Base-by-base conservation (phyloP, 257 asterid species). In the Ocimum tenuiflorum region DNA sequence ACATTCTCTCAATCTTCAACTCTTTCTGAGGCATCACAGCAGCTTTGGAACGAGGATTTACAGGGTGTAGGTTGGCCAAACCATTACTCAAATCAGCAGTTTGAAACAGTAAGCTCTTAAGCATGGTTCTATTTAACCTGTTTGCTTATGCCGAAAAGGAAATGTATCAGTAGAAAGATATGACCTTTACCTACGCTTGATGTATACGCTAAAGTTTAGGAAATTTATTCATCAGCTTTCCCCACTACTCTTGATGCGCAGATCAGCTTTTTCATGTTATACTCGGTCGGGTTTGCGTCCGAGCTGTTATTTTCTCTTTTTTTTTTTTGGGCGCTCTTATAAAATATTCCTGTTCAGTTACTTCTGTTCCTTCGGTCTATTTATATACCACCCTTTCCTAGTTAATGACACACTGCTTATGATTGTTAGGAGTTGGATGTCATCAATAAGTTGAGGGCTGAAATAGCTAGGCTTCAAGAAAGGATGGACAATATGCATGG, bases 381-480 rank as follows among this genome's bases (percentile, higher is more conserved):
- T 49, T 6, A 39, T 53, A 19, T 20, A 53, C 10, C 52, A 11
- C 45, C 58, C 14, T 14, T 43, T 24, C 13, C 17, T 50, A 67
- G 4, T 46, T 56, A 54, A 52, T 33, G 18, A 43, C 41, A 0
- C 27, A 49, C 15, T 59, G 45, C 15, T 31, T 52, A 27, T 38
- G 24, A 51, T 48, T 20, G 35, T 57, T 78, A 91, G 95, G 91
- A 87, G 60, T 87, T 84, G 84, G 94, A 84, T 45, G 74, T 85
- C 48, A 75, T 91, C 74, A 82, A 78, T 31, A 96, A 85, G 68
- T 76, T 89, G 78, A 85, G 91, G 70, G 69, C 77, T 24, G 96
- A 92, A 75, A 80, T 89, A 85, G 88, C 82, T 29, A 75, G 85
- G 82, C 97, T 92, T 79, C 89, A 82, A 18, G 89, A 84, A 68